Evolutionary conservation across 2,329 filamentous ascomycete species (phyloP), one percentile per base, ranked within the genome.

Genomic region (Moelleriella libera): DNA sequence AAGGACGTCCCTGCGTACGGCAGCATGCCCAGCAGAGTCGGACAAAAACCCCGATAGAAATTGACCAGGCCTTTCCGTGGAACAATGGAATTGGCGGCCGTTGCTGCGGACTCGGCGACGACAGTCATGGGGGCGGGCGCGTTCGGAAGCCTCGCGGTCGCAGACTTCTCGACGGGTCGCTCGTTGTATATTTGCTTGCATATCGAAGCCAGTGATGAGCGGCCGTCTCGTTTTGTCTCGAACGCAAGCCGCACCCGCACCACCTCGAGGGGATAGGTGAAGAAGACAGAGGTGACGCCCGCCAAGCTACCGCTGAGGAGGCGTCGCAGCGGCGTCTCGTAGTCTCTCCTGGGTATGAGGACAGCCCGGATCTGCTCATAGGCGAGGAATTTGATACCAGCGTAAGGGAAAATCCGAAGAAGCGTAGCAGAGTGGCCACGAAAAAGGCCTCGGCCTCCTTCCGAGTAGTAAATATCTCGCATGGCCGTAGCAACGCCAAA

Each of bases 1-100:
- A 98, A 98, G 1, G 88, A 95, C 59, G 94, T 83, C 57, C 92
- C 92, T 1, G 92, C 92, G 60, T 98, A 98, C 0, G 92, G 92
- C 1, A 98, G 70, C 90, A 98, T 98, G 56, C 92, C 92, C 50
- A 94, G 72, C 5, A 98, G 66, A 0, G 92, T 97, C 0, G 90
- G 86, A 0, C 81, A 79, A 63, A 98, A 98, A 45, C 92, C 92
- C 45, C 92, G 81, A 66, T 96, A 98, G 63, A 98, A 98, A 64
- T 98, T 98, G 48, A 79, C 66, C 1, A 97, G 62, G 4, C 90
- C 90, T 9, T 74, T 75, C 30, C 71, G 72, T 0, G 85, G 82
- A 3, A 62, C 70, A 1, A 79, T 67, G 0, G 68, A 63, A 10
- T 68, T 60, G 2, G 69, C 62, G 1, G 52, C 68, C 0, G 68